A percentile compares a stretch with the other conserved stretches of the same genome.
Conservation (phyloP, 2,329 filamentous ascomycete species). For the Fusarium sp. region DNA sequence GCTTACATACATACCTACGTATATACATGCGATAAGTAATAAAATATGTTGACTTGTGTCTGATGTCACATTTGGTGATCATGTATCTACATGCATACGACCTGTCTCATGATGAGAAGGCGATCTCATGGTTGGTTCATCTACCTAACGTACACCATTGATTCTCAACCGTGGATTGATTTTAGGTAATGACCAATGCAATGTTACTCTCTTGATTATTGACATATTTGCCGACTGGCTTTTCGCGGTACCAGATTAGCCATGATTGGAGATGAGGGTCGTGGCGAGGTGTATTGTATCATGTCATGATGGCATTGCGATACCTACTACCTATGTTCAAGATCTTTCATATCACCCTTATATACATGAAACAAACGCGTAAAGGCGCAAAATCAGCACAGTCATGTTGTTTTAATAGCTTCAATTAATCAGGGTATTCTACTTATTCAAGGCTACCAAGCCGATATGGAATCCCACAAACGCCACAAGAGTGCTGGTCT, state of each 20-base stretch:
- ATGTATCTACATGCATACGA: constrained; percentile 8
- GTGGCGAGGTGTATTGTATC: not conserved
- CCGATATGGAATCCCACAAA: constrained; percentile 39
- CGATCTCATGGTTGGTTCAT: constrained; percentile 13
- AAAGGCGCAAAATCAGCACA: not conserved
- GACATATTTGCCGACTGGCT: not conserved
- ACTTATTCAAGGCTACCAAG: constrained; percentile 33
- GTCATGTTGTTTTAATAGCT: constrained; percentile 1
- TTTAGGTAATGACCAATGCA: not conserved
- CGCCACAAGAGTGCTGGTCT: constrained; percentile 32
- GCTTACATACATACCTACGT: not conserved
- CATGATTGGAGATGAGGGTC: not conserved
- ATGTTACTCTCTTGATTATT: not conserved
- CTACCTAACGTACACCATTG: not conserved
- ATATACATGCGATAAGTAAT: not conserved
- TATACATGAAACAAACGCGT: not conserved
- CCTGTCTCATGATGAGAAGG: constrained; percentile 21
- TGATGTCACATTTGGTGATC: constrained; percentile 8
- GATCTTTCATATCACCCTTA: too few relatives aligned
- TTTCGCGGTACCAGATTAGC: not conserved
- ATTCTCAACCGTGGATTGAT: not conserved
- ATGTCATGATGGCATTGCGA: not conserved
- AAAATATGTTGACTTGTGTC: not conserved
- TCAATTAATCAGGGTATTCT: constrained; percentile 38
- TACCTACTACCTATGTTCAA: not conserved